Base-by-base conservation (phyloP, 352 stramenopile genomes). In the Achlya hypogyna region DNA sequence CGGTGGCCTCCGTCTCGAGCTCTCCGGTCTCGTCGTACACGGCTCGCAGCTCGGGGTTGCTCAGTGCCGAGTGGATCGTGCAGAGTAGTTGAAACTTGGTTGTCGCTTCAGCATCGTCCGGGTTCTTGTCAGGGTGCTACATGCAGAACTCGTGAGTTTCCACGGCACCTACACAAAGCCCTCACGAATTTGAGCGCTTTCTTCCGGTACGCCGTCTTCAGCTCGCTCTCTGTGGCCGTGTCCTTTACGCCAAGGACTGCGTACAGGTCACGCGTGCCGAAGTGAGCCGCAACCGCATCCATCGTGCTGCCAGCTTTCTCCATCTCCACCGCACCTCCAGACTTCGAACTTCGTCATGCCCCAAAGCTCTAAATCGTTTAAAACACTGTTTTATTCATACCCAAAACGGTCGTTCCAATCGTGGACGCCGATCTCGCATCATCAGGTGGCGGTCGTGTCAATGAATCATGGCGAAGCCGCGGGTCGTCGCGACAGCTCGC, bases 91-190 rank as follows among this genome's bases (percentile, higher is more conserved):
- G 86, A 65, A 97, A 97, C 62, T 84, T 96, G 34, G 74, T 71
- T 1, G 81, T 92, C 40, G 86, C 75, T 42, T 85, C 72, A 31
- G 72, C 76, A 74, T 96, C 82, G 10, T 86, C 87, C 23, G 78
- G 83, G 38, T 95, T 89, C 69, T 96, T 97, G 70, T 97, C 88
- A 18, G 89, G 89, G 62, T 97, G 89, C 86, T 97, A 69, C 23
- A n/a, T 31, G 29, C 28, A 32, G 45, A 38, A 43, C 4, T 29
- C 5, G 27, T 6, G 43, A 12, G 12, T 31, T 32, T n/a, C n/a
- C n/a, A n/a, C 18, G 47, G 18, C 16, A 42, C 16, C 5, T n/a
- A n/a, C 22, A 12, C 22, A 59, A n/a, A 5, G 52, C 18, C 72
- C 76, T 47, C 72, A 89, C 81, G 49, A 81, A 89, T 76, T 84